Evolutionary conservation across 2,329 filamentous ascomycete genomes (phyloP).

Genomic region (Penicillium sp.): DNA sequence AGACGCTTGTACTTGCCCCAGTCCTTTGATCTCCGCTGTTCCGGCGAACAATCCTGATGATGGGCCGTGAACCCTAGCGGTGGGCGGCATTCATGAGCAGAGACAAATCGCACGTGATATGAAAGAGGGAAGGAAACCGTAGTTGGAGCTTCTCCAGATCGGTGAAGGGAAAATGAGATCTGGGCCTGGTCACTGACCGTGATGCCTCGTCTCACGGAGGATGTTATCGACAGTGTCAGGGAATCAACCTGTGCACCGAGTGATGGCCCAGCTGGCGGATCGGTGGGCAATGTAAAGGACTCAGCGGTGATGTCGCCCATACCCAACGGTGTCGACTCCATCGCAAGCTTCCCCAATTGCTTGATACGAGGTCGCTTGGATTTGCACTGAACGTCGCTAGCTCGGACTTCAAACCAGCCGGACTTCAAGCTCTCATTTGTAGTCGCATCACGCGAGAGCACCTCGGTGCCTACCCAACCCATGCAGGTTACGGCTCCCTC

Average conservation of each 20-base stretch:
- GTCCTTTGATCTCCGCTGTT: not conserved
- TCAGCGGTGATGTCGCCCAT: constrained; percentile 35
- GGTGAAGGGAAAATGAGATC: constrained; percentile 25
- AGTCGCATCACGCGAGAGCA: constrained; percentile 36
- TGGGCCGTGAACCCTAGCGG: constrained; percentile 35
- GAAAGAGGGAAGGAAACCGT: constrained; percentile 40
- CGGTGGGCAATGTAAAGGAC: constrained; percentile 39
- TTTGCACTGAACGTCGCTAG: constrained; percentile 27
- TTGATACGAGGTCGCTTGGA: constrained; percentile 42
- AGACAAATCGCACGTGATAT: constrained; percentile 53
- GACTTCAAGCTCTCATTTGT: constrained; percentile 30
- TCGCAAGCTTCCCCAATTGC: constrained; percentile 37
- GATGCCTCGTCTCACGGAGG: constrained; percentile 12
- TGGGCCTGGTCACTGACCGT: constrained; percentile 24
- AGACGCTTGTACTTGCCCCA: constrained; percentile 26
- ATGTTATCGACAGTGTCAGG: constrained; percentile 24
- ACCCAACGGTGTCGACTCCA: constrained; percentile 41
- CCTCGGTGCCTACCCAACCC: constrained; percentile 50
- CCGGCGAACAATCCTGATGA: not conserved
- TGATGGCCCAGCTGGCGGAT: constrained; percentile 18
- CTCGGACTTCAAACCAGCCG: constrained; percentile 50
- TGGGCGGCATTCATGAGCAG: constrained; percentile 51
- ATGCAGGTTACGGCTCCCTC: constrained; percentile 48
- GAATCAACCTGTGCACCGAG: constrained; percentile 21
- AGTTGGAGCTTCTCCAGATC: constrained; percentile 5